Evolutionary conservation across 208 protist species (phyloP).

Genomic region (Leptomonas pyrrhocoris): DNA sequence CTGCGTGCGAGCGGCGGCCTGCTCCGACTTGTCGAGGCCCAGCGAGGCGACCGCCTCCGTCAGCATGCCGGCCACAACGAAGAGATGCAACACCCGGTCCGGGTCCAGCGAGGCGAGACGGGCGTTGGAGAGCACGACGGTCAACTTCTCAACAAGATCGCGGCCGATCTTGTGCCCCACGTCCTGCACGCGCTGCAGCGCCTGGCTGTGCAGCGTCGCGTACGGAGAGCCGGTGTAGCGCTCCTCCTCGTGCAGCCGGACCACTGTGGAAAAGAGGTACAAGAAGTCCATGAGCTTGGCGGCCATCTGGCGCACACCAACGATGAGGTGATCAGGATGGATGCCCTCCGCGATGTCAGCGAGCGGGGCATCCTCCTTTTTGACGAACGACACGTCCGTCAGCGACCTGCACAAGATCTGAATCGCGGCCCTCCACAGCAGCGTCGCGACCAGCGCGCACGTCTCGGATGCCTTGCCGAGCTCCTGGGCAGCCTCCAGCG

Average conservation of each 20-base stretch:
- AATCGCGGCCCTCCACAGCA: conserved; percentile 73
- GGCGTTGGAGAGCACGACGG: conserved; percentile 47
- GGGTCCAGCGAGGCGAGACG: conserved; percentile 52
- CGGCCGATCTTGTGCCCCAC: conserved; percentile 64
- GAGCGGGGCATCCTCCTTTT: conserved; percentile 61
- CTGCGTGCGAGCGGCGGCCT: conserved; percentile 48
- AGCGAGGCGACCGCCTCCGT: conserved; percentile 56
- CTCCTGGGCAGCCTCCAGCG: conserved; percentile 53
- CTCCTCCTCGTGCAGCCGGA: conserved; percentile 66
- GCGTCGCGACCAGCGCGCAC: conserved; percentile 50
- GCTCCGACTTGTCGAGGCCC: conserved; percentile 53
- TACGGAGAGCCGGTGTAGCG: conserved; percentile 29
- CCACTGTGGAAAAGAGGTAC: conserved; percentile 65
- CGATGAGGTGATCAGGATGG: conserved; percentile 71
- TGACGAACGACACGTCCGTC: conserved; percentile 74
- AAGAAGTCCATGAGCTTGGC: conserved; percentile 82
- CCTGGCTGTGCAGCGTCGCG: conserved; percentile 50
- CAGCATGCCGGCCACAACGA: conserved; percentile 78
- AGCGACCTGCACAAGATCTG: conserved; percentile 76
- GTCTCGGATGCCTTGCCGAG: conserved; percentile 37
- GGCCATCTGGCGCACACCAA: conserved; percentile 75
- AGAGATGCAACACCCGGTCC: conserved; percentile 78
- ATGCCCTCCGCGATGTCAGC: conserved; percentile 75
- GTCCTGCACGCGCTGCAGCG: conserved; percentile 41
- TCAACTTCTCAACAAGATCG: conserved; percentile 81